A percentile compares a stretch with the other conserved stretches of the same genome.
These are phyloP conservation scores for Eucalyptus regnans DNA, from an alignment of 345 rosid species.

Conservation along the genomic window DNA sequence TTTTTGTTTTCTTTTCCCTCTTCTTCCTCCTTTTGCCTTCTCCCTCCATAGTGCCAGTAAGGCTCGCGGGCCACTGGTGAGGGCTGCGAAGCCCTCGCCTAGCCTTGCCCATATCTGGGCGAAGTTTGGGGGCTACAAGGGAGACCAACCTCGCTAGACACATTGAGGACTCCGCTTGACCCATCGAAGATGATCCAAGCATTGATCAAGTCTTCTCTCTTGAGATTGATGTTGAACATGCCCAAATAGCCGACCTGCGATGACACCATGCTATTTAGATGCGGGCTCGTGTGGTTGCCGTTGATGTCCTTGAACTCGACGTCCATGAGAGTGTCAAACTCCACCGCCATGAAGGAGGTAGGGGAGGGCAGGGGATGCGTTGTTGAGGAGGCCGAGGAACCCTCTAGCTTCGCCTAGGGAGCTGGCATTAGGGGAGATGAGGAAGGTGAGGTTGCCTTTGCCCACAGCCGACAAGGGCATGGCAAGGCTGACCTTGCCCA, in stretches of 20 bases:
- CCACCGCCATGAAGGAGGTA: constrained; percentile 70
- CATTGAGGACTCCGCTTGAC: constrained; percentile 18
- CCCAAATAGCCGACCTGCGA: constrained; percentile 51
- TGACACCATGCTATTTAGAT: constrained; percentile 73
- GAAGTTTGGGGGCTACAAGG: too few species aligned
- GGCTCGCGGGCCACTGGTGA: too few species aligned
- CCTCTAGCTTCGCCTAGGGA: not conserved
- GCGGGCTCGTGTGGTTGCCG: constrained; percentile 87
- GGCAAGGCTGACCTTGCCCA: too few species aligned
- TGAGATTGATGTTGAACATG: constrained; percentile 53
- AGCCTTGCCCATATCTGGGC: too few species aligned
- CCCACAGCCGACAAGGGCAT: accelerated
- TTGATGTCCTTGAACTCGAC: constrained; percentile 70
- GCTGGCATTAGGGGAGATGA: too few species aligned
- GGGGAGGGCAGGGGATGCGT: not conserved
- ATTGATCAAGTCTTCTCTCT: constrained; percentile 77
- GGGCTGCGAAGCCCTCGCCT: too few species aligned
- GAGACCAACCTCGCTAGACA: not conserved
- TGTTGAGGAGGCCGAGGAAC: constrained; percentile 48
- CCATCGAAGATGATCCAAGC: constrained; percentile 78
- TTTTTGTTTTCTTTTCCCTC: too few species aligned
- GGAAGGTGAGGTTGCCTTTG: too few species aligned
- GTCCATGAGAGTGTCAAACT: constrained; percentile 91
- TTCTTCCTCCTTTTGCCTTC: too few species aligned
- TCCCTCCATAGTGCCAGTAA: accelerated